Evolutionary conservation across 192 early-diverging fungal genomes (phyloP).

Genomic region (Coemansia guatemalensis): DNA sequence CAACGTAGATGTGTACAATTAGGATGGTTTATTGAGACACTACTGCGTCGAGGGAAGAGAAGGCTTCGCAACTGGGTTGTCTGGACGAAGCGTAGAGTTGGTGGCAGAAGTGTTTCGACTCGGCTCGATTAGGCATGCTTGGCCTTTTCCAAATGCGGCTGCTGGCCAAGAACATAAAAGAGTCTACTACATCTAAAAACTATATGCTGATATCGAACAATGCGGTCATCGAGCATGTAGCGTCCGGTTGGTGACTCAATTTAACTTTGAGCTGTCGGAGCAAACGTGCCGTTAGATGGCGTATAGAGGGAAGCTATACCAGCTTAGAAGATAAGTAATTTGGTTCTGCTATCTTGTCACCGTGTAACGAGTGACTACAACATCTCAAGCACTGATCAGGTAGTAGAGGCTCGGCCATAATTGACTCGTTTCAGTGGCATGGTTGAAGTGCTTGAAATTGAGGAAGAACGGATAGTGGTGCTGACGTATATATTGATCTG

Average conservation of each 20-base stretch:
- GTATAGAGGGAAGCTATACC: not conserved
- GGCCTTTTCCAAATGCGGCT: not conserved
- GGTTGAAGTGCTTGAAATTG: too few relatives aligned
- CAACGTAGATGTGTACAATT: not conserved
- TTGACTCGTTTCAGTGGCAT: too few relatives aligned
- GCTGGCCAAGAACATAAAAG: not conserved
- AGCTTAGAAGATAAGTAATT: not conserved
- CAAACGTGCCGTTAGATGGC: too few relatives aligned
- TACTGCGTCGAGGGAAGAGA: not conserved
- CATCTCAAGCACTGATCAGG: too few relatives aligned
- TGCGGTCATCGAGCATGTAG: not conserved
- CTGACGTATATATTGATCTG: not conserved
- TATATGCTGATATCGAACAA: not conserved
- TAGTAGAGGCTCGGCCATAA: too few relatives aligned
- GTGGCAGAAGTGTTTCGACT: not conserved
- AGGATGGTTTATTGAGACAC: not conserved
- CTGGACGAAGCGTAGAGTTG: not conserved
- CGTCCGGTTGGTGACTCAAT: not conserved
- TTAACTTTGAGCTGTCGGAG: not conserved
- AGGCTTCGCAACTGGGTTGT: not conserved
- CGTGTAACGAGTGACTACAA: too few relatives aligned
- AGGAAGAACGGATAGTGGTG: too few relatives aligned
- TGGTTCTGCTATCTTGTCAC: too few relatives aligned
- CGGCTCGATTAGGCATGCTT: not conserved
- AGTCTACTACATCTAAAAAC: not conserved